phyloP scores from a whole-genome alignment of 768 basidiomycete species.

The Lyophyllum shimeji region DNA sequence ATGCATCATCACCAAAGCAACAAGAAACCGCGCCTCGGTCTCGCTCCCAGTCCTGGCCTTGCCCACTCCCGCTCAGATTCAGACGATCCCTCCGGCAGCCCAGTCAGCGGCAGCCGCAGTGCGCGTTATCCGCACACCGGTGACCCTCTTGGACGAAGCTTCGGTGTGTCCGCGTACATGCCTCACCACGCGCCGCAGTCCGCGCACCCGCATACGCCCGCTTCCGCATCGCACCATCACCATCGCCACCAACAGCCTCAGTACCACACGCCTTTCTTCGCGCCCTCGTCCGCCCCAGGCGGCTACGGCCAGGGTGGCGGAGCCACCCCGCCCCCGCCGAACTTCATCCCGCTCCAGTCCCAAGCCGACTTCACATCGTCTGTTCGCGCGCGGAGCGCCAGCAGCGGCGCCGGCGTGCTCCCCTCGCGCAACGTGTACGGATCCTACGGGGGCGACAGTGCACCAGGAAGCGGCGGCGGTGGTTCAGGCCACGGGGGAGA shows the following conservation, averaged over 20 bases:
- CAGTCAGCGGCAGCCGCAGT: conserved; percentile 12
- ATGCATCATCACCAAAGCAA: conserved; percentile 22
- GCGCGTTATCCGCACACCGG: conserved; percentile 9
- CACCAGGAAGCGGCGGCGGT: conserved; percentile 15
- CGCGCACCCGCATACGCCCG: conserved; percentile 14
- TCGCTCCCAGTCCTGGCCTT: conserved; percentile 3
- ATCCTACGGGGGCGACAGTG: conserved; percentile 2
- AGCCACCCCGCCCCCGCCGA: conserved; percentile 23
- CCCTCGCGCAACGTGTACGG: conserved; percentile 8
- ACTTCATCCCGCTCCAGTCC: conserved; percentile 32
- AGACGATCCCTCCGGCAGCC: conserved; percentile 18
- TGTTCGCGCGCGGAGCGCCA: conserved; percentile 2
- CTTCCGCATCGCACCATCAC: conserved; percentile 9
- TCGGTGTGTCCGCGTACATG: conserved; percentile 6
- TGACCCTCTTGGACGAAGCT: background rate
- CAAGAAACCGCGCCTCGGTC: conserved; percentile 16
- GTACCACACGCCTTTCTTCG: conserved; percentile 28
- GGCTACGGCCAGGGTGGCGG: background rate
- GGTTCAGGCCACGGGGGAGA: conserved; percentile 12
- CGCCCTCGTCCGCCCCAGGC: conserved; percentile 19
- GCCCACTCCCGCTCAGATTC: conserved; percentile 26
- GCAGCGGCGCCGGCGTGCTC: background rate
- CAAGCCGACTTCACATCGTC: conserved; percentile 21
- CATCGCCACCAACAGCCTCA: conserved; percentile 14
- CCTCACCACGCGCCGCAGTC: conserved; percentile 18